Evolutionary conservation across 306 rosid species (phyloP).

Genomic region (Rubus idaeus): DNA sequence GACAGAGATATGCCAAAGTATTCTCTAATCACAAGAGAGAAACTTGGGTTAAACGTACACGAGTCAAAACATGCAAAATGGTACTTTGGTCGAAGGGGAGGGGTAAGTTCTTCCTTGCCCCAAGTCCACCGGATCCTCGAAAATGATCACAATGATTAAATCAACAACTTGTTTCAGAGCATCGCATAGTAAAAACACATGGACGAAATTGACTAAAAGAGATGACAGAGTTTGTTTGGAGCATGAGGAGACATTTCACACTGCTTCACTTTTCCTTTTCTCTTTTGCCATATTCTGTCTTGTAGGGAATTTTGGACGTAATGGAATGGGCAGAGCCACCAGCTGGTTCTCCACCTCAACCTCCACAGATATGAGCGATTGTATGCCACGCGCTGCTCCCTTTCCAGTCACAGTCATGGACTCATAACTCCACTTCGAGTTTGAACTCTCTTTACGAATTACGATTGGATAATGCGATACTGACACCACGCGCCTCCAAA

Average conservation of each 20-base stretch:
- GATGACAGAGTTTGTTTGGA: neutral
- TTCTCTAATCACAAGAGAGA: neutral
- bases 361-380: neutral
- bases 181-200: too few species aligned
- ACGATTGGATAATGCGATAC: neutral
- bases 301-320: neutral
- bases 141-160: too few species aligned
- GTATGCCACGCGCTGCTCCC: neutral
- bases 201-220: too few species aligned
- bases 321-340: constrained; percentile 8
- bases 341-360: constrained; percentile 9
- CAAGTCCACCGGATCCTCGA: too few species aligned
- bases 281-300: neutral
- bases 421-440: neutral
- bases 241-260: neutral
- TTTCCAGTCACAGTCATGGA: neutral
- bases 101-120: too few species aligned
- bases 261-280: neutral
- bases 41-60: too few species aligned
- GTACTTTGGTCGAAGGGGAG: too few species aligned
- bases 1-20: neutral
- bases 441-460: neutral
- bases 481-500: constrained; percentile 15
- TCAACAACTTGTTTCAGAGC: too few species aligned
- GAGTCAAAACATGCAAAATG: too few species aligned